Percentiles rank a stretch among this genome's conserved stretches.
Conservation (phyloP, 2,329 filamentous ascomycete genomes). For the Penicillium capsulatum region DNA sequence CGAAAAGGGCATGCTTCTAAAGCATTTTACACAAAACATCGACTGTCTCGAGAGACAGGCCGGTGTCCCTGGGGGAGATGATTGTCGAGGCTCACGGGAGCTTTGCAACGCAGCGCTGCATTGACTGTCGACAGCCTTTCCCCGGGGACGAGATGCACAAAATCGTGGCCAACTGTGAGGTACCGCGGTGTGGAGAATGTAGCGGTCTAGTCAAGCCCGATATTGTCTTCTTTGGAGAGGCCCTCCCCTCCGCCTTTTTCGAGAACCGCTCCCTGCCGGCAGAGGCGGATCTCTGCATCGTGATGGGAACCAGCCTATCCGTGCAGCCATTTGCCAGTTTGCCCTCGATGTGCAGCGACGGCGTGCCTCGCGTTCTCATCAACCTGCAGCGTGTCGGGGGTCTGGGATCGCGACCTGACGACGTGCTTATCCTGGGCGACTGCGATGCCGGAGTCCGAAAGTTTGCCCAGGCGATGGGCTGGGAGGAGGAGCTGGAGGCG, state of each 20-base stretch:
- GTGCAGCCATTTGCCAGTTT: constrained; percentile 88
- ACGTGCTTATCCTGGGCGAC: constrained; percentile 76
- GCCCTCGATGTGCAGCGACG: constrained; percentile 59
- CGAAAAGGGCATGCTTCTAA: constrained; percentile 70
- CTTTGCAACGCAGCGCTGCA: constrained; percentile 85
- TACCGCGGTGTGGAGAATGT: constrained; percentile 69
- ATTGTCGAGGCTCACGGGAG: constrained; percentile 95
- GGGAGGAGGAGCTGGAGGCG: constrained; percentile 75
- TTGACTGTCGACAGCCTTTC: constrained; percentile 74
- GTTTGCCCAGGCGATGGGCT: constrained; percentile 76
- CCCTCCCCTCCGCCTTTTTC: constrained; percentile 64
- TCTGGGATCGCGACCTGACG: constrained; percentile 71
- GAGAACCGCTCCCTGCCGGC: constrained; percentile 52
- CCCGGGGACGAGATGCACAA: constrained; percentile 70
- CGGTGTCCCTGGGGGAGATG: constrained; percentile 71
- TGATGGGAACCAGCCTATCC: constrained; percentile 82
- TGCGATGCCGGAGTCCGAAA: constrained; percentile 78
- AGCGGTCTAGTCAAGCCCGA: constrained; percentile 83
- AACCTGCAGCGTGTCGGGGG: constrained; percentile 81
- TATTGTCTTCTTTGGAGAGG: constrained; percentile 90
- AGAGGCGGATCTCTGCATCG: constrained; percentile 70
- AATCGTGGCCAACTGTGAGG: constrained; percentile 61
- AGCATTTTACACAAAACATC: constrained; percentile 96
- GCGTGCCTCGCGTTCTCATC: constrained; percentile 73
- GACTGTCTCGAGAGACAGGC: constrained; percentile 88